A percentile compares a stretch with the other conserved stretches of the same genome.
Conservation (phyloP, 441 rosid species). For the Pelargonium australe region DNA sequence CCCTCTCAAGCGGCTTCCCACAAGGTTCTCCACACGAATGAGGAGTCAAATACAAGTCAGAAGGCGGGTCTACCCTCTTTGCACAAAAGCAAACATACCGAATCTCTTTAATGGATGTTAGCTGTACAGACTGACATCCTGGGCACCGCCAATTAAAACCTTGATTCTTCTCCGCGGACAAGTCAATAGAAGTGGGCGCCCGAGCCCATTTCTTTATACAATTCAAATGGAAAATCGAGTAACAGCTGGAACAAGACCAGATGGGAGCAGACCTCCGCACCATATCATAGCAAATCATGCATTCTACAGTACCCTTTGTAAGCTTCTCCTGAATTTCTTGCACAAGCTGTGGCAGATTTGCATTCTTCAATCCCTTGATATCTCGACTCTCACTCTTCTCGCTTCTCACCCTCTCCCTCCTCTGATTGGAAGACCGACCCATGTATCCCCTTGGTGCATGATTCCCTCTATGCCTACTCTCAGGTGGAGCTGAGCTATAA, state of each 20-base stretch:
- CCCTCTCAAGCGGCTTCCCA: slow-evolving; percentile 86
- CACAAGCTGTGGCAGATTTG: slow-evolving; percentile 76
- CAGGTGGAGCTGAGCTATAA: slow-evolving; percentile 19
- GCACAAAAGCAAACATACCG: slow-evolving; percentile 80
- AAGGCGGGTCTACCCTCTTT: slow-evolving; percentile 79
- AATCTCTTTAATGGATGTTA: slow-evolving; percentile 68
- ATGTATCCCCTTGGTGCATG: slow-evolving; percentile 28
- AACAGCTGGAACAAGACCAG: slow-evolving; percentile 97
- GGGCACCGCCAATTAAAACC: slow-evolving; percentile 99
- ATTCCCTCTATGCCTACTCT: slow-evolving; percentile 33
- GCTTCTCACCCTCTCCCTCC: slow-evolving; percentile 35
- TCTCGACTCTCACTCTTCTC: slow-evolving; percentile 22
- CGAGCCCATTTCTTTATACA: slow-evolving; percentile 98
- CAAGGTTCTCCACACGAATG: slow-evolving; percentile 99
- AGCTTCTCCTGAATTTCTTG: slow-evolving; percentile 94
- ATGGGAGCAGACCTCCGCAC: slow-evolving; percentile 73
- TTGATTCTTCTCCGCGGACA: slow-evolving; percentile 69
- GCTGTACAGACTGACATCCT: slow-evolving; percentile 89
- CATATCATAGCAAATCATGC: slow-evolving; percentile 98
- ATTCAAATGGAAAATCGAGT: slow-evolving; percentile 81
- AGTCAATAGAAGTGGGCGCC: slow-evolving; percentile 82
- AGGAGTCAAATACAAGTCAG: slow-evolving; percentile 92
- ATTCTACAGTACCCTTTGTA: slow-evolving; percentile 63
- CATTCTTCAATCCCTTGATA: slow-evolving; percentile 35
- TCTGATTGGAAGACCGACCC: slow-evolving; percentile 33